Evolutionary conservation across 2,329 filamentous ascomycete genomes (phyloP), one percentile per base, ranked within the genome.

Genomic region (Aureobasidium sp.): DNA sequence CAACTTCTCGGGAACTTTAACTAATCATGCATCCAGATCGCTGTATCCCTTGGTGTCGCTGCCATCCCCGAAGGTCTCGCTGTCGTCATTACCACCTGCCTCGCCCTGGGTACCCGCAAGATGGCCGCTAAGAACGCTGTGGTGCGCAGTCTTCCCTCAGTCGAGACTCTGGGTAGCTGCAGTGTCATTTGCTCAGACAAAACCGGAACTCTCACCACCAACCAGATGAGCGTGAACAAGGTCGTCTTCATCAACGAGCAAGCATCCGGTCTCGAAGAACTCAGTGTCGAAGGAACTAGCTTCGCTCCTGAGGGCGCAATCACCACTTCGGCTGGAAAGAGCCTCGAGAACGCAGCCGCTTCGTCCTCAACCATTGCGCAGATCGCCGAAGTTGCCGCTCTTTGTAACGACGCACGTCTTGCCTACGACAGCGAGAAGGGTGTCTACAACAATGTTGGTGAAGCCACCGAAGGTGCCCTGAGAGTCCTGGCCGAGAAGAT

Each of bases 131-230:
- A 96, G 81, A 97, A 97, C 71, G 94, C 94, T 8, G 92, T 99
- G 40, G 95, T 99, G 63, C 86, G 95, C 75, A 97, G 91, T 72
- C 79, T 99, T 69, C 94, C 94, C 22, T 99, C 94, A 1, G 94
- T 99, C 58, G 94, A 99, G 77, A 99, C 94, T 14, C 82, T 99
- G 59, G 94, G 94, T 72, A 99, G 94, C 82, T 99, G 94, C 84
- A 99, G 94, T 71, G 92, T 99, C 62, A 97, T 99, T 73, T 99
- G 95, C 80, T 99, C 95, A 4, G 94, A 99, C 81, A 99, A 99
- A 82, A 99, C 94, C 5, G 95, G 94, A 68, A 99, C 94, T 53
- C 78, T 99, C 72, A 99, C 94, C 12, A 99, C 94, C 44, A 99
- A 99, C 78, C 92, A 97, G 77, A 99, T 99, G 94, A 97, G 94